Base-by-base conservation (phyloP, 2,329 filamentous ascomycete species). In the Scytalidium sp. region DNA sequence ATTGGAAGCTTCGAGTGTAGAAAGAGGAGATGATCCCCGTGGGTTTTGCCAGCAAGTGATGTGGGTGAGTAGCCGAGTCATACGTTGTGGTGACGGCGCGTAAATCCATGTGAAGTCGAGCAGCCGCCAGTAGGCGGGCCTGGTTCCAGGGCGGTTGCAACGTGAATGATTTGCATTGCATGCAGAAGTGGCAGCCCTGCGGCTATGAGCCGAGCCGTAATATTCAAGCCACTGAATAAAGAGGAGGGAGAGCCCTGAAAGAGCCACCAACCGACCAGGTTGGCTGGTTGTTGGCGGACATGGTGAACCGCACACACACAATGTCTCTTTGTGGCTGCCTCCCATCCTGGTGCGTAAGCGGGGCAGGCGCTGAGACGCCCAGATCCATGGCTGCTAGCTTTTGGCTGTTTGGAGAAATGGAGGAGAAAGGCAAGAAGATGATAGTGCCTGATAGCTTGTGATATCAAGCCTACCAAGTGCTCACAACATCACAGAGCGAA, bases 301-400 rank as follows among this genome's bases (percentile, higher is more conserved):
- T 10, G 32, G 17, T 10, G 17, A n/a, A 36, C 32, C 32, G 32
- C 32, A 10, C 32, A 9, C 17, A n/a, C 32, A 10, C 32, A 9
- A 15, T 36, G 32, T n/a, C 6, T 15, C 11, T 36, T n/a, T 27
- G 29, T 36, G 45, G 29, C 42, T 51, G 50, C 50, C 47, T 47
- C 15, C n/a, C 27, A 51, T 19, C 41, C 50, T 29, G 41, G 50
- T 25, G n/a, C 21, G 13, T 20, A 32, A 29, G 27, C 50, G 50
- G 50, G 22, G 32, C 29, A 48, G 42, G 50, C 45, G 50, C 45
- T 29, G 46, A 43, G 47, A 23, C 41, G 49, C 27, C 40, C 17
- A 27, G 23, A 41, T 40, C 41, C 32, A 32, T 17, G 27, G 25
- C 32, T 15, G 5, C 13, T 36, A n/a, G 32, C 32, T 7, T 27